Percentiles rank a stretch among this genome's conserved stretches.
Evolutionary conservation across 2,329 filamentous ascomycete species (phyloP).

Genomic region (Calcarisporium arbuscula): DNA sequence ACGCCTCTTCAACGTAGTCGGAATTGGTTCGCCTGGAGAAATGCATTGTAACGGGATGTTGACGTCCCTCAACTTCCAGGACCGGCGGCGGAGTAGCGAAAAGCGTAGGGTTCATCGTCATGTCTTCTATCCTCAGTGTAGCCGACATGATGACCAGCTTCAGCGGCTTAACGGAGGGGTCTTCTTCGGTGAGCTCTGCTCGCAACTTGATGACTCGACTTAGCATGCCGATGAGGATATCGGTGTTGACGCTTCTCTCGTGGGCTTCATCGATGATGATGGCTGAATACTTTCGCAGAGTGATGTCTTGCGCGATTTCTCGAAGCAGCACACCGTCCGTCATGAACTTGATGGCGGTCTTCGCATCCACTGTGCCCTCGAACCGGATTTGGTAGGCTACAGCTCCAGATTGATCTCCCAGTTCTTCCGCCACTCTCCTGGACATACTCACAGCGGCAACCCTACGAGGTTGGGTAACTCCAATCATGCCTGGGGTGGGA

Average conservation of each 20-base stretch:
- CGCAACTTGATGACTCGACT: conserved; percentile 85
- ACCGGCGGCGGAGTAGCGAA: conserved; percentile 77
- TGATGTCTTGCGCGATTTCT: conserved; percentile 85
- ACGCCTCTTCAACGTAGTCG: conserved; percentile 88
- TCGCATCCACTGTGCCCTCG: conserved; percentile 71
- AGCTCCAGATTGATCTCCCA: conserved; percentile 67
- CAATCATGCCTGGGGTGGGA: conserved; percentile 85
- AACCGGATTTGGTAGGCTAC: conserved; percentile 96
- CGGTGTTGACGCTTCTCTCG: conserved; percentile 94
- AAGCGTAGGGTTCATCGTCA: conserved; percentile 74
- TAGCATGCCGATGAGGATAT: conserved; percentile 95
- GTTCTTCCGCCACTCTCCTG: conserved; percentile 78
- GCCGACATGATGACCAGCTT: conserved; percentile 99
- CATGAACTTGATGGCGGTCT: conserved; percentile 97
- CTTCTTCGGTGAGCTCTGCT: conserved; percentile 65
- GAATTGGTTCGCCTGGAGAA: conserved; percentile 76
- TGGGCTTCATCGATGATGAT: conserved; percentile 96
- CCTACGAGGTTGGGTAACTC: conserved; percentile 87
- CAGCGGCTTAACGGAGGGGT: conserved; percentile 65
- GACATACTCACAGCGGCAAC: conserved; percentile 97
- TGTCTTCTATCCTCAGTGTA: conserved; percentile 83
- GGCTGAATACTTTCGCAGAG: conserved; percentile 82
- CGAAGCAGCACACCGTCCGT: conserved; percentile 93
- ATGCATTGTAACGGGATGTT: conserved; percentile 84
- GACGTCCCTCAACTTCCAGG: conserved; percentile 83